Percentiles rank a stretch among this genome's conserved stretches.
These are phyloP conservation scores for Aspergillus thermomutatus DNA, from an alignment of 2,329 filamentous ascomycete species.

Conservation along the genomic window DNA sequence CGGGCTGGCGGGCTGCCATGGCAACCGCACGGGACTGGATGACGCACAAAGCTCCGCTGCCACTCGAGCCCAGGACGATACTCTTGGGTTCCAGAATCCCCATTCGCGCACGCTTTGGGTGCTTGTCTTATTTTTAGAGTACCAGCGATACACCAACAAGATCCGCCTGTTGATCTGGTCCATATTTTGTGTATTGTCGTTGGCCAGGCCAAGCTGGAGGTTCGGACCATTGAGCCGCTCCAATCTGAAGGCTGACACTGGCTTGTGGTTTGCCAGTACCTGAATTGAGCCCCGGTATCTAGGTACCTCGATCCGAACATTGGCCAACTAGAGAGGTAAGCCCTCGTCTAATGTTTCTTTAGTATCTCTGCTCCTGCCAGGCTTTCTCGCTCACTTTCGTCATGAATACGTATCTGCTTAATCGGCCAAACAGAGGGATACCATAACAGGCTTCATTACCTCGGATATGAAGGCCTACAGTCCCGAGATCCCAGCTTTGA, in stretches of 20 bases:
- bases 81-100: not conserved
- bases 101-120: not conserved
- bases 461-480: not conserved
- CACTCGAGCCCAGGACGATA: not conserved
- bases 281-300: not conserved
- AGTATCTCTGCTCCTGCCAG: not conserved
- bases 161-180: not conserved
- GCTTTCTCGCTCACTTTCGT: not conserved
- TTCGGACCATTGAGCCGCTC: not conserved
- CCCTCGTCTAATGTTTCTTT: not conserved
- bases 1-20: constrained; percentile 35
- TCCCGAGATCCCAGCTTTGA: not conserved
- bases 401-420: not conserved
- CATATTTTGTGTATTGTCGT: not conserved
- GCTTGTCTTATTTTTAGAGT: constrained; percentile 14
- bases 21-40: constrained; percentile 27
- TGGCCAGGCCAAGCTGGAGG: not conserved
- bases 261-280: not conserved
- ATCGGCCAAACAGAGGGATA: not conserved
- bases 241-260: not conserved
- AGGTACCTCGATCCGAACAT: not conserved
- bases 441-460: not conserved
- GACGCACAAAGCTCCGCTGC: constrained; percentile 11
- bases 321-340: not conserved
- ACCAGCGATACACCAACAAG: not conserved